Base-by-base conservation (phyloP, 2,329 filamentous ascomycete species). In the Monosporascus sp. region DNA sequence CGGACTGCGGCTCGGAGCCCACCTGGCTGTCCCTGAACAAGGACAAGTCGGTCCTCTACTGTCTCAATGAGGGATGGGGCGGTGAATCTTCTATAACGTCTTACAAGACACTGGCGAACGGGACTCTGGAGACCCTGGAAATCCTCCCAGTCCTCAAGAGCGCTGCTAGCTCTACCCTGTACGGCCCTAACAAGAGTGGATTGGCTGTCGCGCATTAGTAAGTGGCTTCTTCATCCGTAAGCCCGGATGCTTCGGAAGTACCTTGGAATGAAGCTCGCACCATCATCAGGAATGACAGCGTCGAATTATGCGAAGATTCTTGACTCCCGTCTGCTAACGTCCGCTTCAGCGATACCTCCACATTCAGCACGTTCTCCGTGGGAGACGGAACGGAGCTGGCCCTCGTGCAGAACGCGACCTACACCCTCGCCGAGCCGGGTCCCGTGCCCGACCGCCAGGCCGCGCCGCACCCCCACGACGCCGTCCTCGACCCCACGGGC, bases 401-500 rank as follows among this genome's bases (percentile, higher is more conserved):
- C 8, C 57, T 70, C 34, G 56, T 76, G 34, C 64, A 76, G 54
- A 68, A 69, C 50, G 62, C 71, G 52, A 69, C 67, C 1, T 81
- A 73, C 64, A 67, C 65, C 50, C 64, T 78, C 56, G 56, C 61
- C 9, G 61, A 67, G 7, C 69, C 72, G 4, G 73, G 73, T 1
- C 63, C 73, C 36, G 64, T 71, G 51, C 64, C 71, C 2, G 64
- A 69, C 5, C 79, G 81, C 50, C 83, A 88, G 68, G 73, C 80
- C 43, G 73, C 76, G 7, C 73, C 85, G 3, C 83, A 86, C 64
- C 84, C 85, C 19, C 86, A 89, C 68, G 72, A 86, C 64, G 78
- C 81, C n/a, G 66, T 87, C 50, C 65, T 86, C 36, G 86, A 90
- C 64, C 86, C 86, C 7, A 86, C 82, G 2, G 80, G 79, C 6